These are phyloP conservation scores for Sonneratia caseolaris DNA, from an alignment of 345 rosid genomes.

Conservation along the genomic window DNA sequence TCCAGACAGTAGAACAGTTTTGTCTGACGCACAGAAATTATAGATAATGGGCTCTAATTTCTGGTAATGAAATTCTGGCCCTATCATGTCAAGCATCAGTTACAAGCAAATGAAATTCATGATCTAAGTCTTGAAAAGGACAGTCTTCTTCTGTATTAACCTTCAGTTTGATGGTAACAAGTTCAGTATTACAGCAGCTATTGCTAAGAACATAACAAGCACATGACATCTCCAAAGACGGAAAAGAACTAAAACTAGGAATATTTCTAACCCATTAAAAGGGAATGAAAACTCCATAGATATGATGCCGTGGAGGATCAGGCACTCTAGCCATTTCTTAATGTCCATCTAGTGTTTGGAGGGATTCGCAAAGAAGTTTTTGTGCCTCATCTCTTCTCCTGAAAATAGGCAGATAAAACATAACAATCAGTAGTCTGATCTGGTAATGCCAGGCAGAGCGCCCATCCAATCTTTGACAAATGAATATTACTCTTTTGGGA, in stretches of 20 bases:
- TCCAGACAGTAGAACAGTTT: too few species aligned
- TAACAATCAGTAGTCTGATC: neutral
- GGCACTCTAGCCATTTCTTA: neutral
- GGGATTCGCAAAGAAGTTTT: slow-evolving; percentile 63
- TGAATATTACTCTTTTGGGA: neutral
- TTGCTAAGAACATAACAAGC: neutral
- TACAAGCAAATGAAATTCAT: neutral
- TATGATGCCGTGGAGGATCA: neutral
- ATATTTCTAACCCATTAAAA: neutral
- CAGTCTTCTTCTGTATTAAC: neutral
- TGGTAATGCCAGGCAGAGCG: neutral
- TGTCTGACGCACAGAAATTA: too few species aligned
- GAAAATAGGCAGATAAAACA: slow-evolving; percentile 12
- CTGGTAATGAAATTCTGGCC: neutral
- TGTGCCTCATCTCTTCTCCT: slow-evolving; percentile 90
- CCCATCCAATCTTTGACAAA: neutral
- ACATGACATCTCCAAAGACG: neutral
- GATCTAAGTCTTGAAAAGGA: neutral
- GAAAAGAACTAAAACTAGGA: neutral
- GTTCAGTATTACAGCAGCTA: neutral
- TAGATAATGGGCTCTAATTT: neutral
- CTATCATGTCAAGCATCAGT: neutral
- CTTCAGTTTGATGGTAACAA: neutral
- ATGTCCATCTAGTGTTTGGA: slow-evolving; percentile 50
- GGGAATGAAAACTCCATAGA: neutral